Conservation (phyloP, 2,329 filamentous ascomycete species). For the Aureobasidium sp. region DNA sequence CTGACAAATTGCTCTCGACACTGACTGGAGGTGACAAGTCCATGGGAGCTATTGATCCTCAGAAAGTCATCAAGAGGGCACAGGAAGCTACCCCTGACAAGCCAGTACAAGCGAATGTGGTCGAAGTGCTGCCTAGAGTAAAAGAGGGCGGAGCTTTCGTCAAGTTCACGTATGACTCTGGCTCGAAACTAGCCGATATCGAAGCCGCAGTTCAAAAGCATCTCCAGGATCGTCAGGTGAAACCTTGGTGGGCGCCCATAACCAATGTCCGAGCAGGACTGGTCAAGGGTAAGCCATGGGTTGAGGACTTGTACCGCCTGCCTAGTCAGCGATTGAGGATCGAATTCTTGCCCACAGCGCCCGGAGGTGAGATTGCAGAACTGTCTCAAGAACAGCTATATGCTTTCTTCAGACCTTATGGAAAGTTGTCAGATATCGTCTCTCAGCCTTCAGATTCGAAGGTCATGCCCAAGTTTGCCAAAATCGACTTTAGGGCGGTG, state of each 20-base stretch:
- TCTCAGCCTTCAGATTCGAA: constrained; percentile 82
- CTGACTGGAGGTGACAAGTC: constrained; percentile 44
- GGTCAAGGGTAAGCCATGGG: constrained; percentile 81
- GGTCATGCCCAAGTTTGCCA: constrained; percentile 68
- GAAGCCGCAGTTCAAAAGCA: constrained; percentile 54
- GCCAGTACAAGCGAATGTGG: constrained; percentile 51
- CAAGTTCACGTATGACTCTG: constrained; percentile 54
- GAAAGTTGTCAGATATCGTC: constrained; percentile 79
- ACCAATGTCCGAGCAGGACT: constrained; percentile 59
- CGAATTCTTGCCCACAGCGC: constrained; percentile 69
- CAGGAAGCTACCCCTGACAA: constrained; percentile 18
- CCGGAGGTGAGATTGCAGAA: constrained; percentile 65
- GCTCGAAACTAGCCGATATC: constrained; percentile 40
- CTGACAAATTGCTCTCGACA: constrained; percentile 38
- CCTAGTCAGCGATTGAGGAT: constrained; percentile 69
- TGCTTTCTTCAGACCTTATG: constrained; percentile 78
- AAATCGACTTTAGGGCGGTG: constrained; percentile 65
- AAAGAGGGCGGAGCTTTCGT: constrained; percentile 93
- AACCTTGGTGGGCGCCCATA: constrained; percentile 86
- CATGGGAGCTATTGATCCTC: constrained; percentile 48
- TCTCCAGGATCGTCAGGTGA: constrained; percentile 62
- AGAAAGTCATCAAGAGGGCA: constrained; percentile 43
- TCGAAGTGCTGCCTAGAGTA: constrained; percentile 71
- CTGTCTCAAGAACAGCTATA: constrained; percentile 82
- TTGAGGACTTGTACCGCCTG: constrained; percentile 81